Conservation (phyloP, 2,329 filamentous ascomycete genomes). For the Diaporthe sp. region DNA sequence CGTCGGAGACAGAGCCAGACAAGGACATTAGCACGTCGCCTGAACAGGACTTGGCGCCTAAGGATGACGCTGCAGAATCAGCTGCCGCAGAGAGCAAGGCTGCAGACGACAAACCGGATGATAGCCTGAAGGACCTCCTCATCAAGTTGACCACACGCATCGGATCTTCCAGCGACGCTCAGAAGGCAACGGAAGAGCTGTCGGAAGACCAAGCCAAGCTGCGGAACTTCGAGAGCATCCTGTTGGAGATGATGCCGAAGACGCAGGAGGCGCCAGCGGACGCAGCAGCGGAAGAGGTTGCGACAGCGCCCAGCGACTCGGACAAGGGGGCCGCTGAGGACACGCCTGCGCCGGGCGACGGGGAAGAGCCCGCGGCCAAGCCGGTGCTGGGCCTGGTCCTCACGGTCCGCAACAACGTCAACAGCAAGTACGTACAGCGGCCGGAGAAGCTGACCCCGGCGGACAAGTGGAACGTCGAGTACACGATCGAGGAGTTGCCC, state of each 20-base stretch:
- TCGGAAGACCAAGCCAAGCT: conserved; percentile 56
- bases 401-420: conserved; percentile 79
- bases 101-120: conserved; percentile 34
- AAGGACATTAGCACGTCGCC: neutral
- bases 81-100: conserved; percentile 40
- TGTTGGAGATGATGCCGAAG: conserved; percentile 62
- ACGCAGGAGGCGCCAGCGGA: conserved; percentile 46
- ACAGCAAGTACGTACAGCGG: conserved; percentile 73
- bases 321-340: conserved; percentile 1
- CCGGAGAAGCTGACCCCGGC: conserved; percentile 62
- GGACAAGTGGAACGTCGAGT: conserved; percentile 81
- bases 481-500: conserved; percentile 77
- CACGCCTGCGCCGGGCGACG: neutral
- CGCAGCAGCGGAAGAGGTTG: conserved; percentile 2
- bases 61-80: conserved; percentile 4
- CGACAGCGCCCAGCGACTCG: neutral
- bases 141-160: conserved; percentile 64
- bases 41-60: neutral
- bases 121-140: conserved; percentile 63
- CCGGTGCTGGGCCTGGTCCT: conserved; percentile 78
- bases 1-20: neutral
- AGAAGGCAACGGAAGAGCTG: conserved; percentile 45
- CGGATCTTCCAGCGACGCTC: conserved; percentile 49
- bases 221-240: conserved; percentile 64
- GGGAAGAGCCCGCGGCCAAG: conserved; percentile 36